Evolutionary conservation across 805 yeast species (phyloP), one percentile per base, ranked within the genome.

Genomic region (Henningerozyma blattae): DNA sequence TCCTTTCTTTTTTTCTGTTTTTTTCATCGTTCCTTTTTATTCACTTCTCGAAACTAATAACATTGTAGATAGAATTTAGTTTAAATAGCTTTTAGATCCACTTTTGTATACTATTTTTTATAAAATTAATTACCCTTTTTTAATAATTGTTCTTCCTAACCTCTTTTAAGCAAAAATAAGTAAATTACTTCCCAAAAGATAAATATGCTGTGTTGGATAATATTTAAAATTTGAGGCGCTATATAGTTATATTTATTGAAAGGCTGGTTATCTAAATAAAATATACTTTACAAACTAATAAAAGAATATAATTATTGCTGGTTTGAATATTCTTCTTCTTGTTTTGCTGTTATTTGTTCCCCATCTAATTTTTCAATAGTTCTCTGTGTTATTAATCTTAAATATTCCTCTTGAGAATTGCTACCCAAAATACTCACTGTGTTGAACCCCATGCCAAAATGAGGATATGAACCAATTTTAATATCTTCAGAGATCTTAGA

Each of bases 401-500:
- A 55, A 29, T 48, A 54, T 0, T 49, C 52, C 2, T 45, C 41
- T 14, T 64, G 57, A 9, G 57, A 54, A 15, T 46, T 50, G 15
- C 71, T 69, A 1, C 93, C 94, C 26, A 82, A 64, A 14, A 85
- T 67, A 44, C 93, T 79, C 15, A 85, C 72, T 0, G 94, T 83
- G 44, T 72, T 78, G 34, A 72, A 59, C 1, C 70, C 65, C 56
- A 72, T 67, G 13, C 67, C 66, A 58, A 71, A 67, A 54, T 85
- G 95, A 1, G 95, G 95, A 50, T 85, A 85, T 22, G 87, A 77
- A 3, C 95, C 95, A 31, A 85, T 65, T 48, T 84, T 85, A 33
- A 84, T 65, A 22, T 50, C 52, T 15, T 39, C 36, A 4, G 58
- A 54, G 4, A 47, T 41, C 4, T 44, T 37, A 4, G 47, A 45